Evolutionary conservation across 192 early-diverging fungal species (phyloP).

Genomic region (Coemansia sp.): DNA sequence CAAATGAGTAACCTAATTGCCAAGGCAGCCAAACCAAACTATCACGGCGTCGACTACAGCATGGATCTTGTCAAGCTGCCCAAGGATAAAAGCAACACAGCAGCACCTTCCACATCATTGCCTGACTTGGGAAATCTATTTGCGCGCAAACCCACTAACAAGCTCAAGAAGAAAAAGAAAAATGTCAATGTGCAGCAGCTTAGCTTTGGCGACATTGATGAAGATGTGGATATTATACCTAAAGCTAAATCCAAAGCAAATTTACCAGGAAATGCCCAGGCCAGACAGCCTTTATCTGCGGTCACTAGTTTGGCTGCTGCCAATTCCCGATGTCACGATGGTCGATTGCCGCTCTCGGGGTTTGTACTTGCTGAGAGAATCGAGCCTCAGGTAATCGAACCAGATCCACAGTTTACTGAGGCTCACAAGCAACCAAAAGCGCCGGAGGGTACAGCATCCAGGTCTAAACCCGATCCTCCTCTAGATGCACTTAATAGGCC

Average conservation of each 20-base stretch:
- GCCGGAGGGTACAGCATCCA: neutral
- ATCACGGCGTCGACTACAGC: constrained; percentile 35
- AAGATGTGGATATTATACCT: constrained; percentile 16
- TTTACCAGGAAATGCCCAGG: neutral
- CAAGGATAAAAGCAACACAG: neutral
- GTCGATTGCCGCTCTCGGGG: constrained; percentile 12
- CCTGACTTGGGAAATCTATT: constrained; percentile 29
- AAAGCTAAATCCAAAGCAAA: constrained; percentile 1
- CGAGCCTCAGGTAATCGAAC: constrained; percentile 4
- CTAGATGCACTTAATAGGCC: neutral
- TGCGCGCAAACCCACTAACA: constrained; percentile 1
- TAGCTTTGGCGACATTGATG: constrained; percentile 28
- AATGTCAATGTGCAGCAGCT: constrained; percentile 13
- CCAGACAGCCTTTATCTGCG: neutral
- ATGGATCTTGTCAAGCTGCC: constrained; percentile 12
- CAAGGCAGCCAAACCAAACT: neutral
- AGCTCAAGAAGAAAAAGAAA: constrained; percentile 9
- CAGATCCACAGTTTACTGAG: constrained; percentile 24
- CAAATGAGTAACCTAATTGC: constrained; percentile 37
- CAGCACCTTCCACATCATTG: neutral
- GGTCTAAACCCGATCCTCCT: constrained; percentile 5
- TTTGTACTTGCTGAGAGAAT: constrained; percentile 11
- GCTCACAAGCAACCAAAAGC: neutral
- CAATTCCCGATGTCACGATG: constrained; percentile 12
- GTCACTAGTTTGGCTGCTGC: neutral